Percentiles rank a stretch among this genome's conserved stretches.
These are phyloP conservation scores for Plasmodium fragile DNA, from an alignment of 169 alveolate species.

Conservation along the genomic window DNA sequence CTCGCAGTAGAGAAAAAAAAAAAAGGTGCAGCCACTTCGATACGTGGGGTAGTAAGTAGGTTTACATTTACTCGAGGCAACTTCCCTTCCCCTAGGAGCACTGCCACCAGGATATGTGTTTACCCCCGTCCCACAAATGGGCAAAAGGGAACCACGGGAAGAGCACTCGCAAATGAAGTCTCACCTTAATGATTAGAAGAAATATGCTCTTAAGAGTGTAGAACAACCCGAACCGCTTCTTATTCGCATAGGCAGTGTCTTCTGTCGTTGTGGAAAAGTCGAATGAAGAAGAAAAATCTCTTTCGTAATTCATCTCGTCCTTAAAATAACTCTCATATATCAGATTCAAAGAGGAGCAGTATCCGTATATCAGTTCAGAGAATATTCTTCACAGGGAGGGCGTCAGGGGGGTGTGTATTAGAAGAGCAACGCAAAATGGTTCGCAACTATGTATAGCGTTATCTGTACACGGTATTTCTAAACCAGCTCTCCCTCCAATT, in stretches of 20 bases:
- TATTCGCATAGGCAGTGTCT: slow-evolving; percentile 33
- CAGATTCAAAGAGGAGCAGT: slow-evolving; percentile 58
- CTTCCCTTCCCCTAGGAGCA: background rate
- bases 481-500: background rate
- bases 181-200: slow-evolving; percentile 35
- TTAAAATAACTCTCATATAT: slow-evolving; percentile 38
- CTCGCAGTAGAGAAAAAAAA: too few species aligned
- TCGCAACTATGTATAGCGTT: background rate
- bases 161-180: background rate
- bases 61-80: background rate
- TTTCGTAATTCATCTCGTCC: slow-evolving; percentile 21
- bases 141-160: background rate
- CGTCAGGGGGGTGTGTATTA: too few species aligned
- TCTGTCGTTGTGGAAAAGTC: slow-evolving; percentile 63
- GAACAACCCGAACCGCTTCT: slow-evolving; percentile 34
- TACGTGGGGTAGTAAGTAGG: background rate
- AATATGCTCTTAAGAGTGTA: slow-evolving; percentile 35
- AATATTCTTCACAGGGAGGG: slow-evolving; percentile 34
- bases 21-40: background rate
- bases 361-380: slow-evolving; percentile 53
- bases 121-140: background rate
- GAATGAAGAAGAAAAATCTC: slow-evolving; percentile 21
- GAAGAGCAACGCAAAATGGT: too few species aligned
- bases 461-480: background rate
- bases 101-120: background rate